These are phyloP conservation scores for Venturia pyrina DNA, from an alignment of 2,329 filamentous ascomycete species.

Conservation along the genomic window DNA sequence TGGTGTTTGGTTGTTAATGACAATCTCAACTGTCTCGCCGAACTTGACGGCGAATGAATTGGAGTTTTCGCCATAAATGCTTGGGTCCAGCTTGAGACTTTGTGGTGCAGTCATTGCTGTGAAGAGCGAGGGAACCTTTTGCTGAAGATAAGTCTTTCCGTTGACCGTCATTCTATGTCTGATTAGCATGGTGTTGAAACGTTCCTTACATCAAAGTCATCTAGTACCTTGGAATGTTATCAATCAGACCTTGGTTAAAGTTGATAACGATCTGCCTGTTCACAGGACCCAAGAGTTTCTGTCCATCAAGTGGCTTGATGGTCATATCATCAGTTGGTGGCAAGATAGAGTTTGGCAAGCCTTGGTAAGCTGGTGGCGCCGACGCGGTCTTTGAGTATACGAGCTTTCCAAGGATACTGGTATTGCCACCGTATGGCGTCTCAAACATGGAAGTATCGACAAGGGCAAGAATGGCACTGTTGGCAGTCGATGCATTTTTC, in stretches of 20 bases:
- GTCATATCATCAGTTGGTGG: slow-evolving; percentile 37
- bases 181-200: slow-evolving; percentile 36
- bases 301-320: slow-evolving; percentile 58
- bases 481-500: slow-evolving; percentile 33
- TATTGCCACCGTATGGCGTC: slow-evolving; percentile 23
- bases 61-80: slow-evolving; percentile 42
- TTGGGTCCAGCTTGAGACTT: slow-evolving; percentile 28
- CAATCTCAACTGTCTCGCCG: slow-evolving; percentile 56
- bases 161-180: slow-evolving; percentile 33
- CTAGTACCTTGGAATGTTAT: slow-evolving; percentile 28
- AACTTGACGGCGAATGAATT: slow-evolving; percentile 47
- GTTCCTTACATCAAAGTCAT: slow-evolving; percentile 56
- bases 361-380: not conserved
- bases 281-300: slow-evolving; percentile 49
- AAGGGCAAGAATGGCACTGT: slow-evolving; percentile 50
- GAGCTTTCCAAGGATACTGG: not conserved
- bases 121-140: slow-evolving; percentile 72
- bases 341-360: slow-evolving; percentile 22
- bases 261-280: slow-evolving; percentile 33
- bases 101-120: slow-evolving; percentile 53
- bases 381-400: not conserved
- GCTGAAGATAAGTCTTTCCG: slow-evolving; percentile 62
- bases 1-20: slow-evolving; percentile 64
- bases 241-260: not conserved
- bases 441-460: slow-evolving; percentile 48